A percentile compares a stretch with the other conserved stretches of the same genome.
These are phyloP conservation scores for Apodospora peruviana DNA, from an alignment of 495 filamentous ascomycete genomes.

Conservation along the genomic window DNA sequence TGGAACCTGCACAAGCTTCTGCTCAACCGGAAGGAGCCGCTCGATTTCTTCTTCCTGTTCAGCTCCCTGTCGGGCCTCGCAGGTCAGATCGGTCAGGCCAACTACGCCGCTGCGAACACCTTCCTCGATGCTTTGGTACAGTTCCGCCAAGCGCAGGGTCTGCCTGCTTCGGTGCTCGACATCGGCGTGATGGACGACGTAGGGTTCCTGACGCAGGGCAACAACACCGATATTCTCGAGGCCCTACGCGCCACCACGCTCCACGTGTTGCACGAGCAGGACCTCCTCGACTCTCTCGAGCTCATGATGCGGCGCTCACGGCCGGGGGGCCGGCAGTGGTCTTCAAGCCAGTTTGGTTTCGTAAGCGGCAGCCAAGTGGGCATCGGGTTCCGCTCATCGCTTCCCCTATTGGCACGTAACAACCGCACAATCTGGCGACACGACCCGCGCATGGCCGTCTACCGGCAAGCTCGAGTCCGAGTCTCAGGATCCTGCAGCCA, in stretches of 20 bases:
- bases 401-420: neutral
- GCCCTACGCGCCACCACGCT: neutral
- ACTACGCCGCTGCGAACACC: slow-evolving; percentile 53
- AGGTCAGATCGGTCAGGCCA: slow-evolving; percentile 49
- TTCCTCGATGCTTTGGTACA: slow-evolving; percentile 43
- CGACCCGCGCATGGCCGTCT: neutral
- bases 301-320: neutral
- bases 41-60: slow-evolving; percentile 54
- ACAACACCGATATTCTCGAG: neutral
- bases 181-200: slow-evolving; percentile 18
- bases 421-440: neutral
- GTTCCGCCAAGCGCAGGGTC: slow-evolving; percentile 15
- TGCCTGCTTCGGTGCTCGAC: slow-evolving; percentile 11
- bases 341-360: too few relatives aligned
- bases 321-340: neutral
- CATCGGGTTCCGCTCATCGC: neutral
- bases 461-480: neutral
- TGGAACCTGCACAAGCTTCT: slow-evolving; percentile 24
- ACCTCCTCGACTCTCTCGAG: neutral
- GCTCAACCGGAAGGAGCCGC: neutral
- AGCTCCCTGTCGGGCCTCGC: slow-evolving; percentile 27
- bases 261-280: neutral
- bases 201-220: slow-evolving; percentile 18
- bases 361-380: neutral
- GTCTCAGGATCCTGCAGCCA: too few relatives aligned